Evolutionary conservation across 2,329 filamentous ascomycete genomes (phyloP).

Genomic region (Tolypocladium tundrense): DNA sequence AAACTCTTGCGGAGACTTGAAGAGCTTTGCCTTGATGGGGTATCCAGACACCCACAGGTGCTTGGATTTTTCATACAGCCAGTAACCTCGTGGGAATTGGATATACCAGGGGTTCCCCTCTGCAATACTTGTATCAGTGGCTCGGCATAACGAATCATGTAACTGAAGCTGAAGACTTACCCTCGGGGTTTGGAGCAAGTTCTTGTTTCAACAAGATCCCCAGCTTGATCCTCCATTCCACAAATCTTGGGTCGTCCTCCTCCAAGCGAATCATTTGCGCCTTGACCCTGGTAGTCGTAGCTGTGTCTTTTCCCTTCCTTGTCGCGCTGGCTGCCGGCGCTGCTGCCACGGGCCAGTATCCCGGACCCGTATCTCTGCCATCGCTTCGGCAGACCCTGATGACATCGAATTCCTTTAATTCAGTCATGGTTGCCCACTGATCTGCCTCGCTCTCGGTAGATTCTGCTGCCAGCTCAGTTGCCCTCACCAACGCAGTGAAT

Average conservation of each 20-base stretch:
- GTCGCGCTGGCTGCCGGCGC: conserved; percentile 15
- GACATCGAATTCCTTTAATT: conserved; percentile 29
- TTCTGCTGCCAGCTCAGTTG: background rate
- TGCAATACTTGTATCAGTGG: conserved; percentile 9
- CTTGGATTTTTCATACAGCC: conserved; percentile 36
- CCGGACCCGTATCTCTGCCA: conserved; percentile 32
- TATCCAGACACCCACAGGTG: conserved; percentile 41
- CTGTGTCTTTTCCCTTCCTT: conserved; percentile 27
- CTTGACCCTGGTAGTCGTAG: conserved; percentile 22
- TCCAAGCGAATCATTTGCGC: conserved; percentile 32
- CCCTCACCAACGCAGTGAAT: background rate
- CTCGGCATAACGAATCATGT: background rate
- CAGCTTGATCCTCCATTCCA: conserved; percentile 34
- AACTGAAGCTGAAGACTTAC: conserved; percentile 12
- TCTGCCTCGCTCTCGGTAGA: background rate
- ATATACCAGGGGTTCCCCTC: conserved; percentile 34
- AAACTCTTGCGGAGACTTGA: conserved; percentile 43
- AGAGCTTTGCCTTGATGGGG: conserved; percentile 36
- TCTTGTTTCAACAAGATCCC: conserved; percentile 36
- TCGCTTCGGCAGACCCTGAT: conserved; percentile 34
- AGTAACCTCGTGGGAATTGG: conserved; percentile 34
- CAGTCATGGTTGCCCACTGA: conserved; percentile 14
- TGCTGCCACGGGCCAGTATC: conserved; percentile 29
- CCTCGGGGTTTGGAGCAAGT: conserved; percentile 28
- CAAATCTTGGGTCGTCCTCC: conserved; percentile 31